A percentile compares a stretch with the other conserved stretches of the same genome.
Conservation (phyloP, 108 stramenopile species). For the Parietichytrium sp. region DNA sequence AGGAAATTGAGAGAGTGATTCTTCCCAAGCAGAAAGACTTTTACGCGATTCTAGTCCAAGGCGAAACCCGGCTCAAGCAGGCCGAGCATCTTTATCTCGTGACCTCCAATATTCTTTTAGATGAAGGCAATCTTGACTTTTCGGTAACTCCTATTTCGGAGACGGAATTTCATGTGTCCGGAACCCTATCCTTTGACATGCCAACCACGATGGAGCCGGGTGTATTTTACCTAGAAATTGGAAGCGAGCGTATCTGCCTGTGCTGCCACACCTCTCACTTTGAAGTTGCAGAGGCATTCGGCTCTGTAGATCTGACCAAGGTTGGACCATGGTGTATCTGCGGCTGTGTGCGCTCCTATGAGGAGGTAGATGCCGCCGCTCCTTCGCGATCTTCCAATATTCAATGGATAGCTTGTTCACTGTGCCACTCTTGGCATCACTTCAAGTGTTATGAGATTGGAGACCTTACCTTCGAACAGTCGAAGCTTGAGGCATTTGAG, state of each 20-base stretch:
- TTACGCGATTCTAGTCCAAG: slow-evolving; percentile 3
- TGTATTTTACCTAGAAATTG: slow-evolving; percentile 3
- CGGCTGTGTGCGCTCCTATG: neutral
- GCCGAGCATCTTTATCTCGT: neutral
- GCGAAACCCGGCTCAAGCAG: neutral
- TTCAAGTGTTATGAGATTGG: neutral
- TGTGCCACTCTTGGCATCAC: slow-evolving; percentile 37
- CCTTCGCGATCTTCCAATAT: too few species aligned
- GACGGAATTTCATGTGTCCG: neutral
- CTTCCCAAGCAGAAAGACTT: slow-evolving; percentile 13
- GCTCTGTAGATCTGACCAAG: neutral
- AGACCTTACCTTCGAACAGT: too few species aligned
- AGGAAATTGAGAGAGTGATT: too few species aligned
- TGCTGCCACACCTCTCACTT: neutral
- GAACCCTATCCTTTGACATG: neutral
- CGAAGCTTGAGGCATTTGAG: neutral
- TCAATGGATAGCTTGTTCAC: slow-evolving; percentile 18
- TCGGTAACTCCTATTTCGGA: too few species aligned
- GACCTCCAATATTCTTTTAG: too few species aligned
- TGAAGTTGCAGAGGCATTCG: slow-evolving; percentile 11
- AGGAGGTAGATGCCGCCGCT: neutral
- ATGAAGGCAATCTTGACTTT: too few species aligned
- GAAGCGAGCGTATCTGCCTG: neutral
- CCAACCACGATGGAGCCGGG: neutral
- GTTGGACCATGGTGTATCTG: slow-evolving; percentile 21